Evolutionary conservation across 306 rosid species (phyloP).

Genomic region (Arachis hypogaea): DNA sequence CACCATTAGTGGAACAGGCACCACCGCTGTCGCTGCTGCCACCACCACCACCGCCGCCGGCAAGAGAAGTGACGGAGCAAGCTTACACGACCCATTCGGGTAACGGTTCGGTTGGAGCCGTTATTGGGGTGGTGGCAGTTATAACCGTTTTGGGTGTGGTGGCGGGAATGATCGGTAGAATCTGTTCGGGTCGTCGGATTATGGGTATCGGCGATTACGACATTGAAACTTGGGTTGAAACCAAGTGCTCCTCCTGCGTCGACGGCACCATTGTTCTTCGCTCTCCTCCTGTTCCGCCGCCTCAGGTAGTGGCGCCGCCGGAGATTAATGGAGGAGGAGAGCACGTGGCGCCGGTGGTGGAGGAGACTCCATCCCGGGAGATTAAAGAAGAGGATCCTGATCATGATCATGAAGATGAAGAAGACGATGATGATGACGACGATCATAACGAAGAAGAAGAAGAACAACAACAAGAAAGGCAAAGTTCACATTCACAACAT

Average conservation of each 20-base stretch:
- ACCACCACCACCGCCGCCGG: conserved; percentile 52
- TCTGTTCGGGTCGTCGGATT: conserved; percentile 82
- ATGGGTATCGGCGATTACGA: conserved; percentile 70
- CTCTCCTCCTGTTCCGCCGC: conserved; percentile 37
- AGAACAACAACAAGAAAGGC: conserved; percentile 33
- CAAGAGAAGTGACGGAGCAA: conserved; percentile 51
- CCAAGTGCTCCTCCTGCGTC: conserved; percentile 78
- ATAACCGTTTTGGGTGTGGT: conserved; percentile 73
- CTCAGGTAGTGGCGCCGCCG: not conserved
- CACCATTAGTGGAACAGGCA: conserved; percentile 46
- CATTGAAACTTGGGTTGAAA: conserved; percentile 77
- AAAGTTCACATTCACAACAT: conserved; percentile 23
- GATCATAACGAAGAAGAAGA: conserved; percentile 36
- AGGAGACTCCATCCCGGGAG: conserved; percentile 40
- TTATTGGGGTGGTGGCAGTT: conserved; percentile 73
- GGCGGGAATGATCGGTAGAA: conserved; percentile 80
- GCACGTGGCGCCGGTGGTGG: conserved; percentile 31
- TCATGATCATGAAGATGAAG: conserved; percentile 34
- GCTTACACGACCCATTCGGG: conserved; percentile 57
- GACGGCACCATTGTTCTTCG: conserved; percentile 64
- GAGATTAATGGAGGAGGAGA: not conserved
- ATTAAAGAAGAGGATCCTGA: conserved; percentile 40
- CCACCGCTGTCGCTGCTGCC: not conserved
- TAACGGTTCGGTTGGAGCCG: conserved; percentile 79
- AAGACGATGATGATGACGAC: conserved; percentile 36